A percentile compares a stretch with the other conserved stretches of the same genome.
Conservation (phyloP, 2,329 filamentous ascomycete species). For the Leptodontidium sp. region DNA sequence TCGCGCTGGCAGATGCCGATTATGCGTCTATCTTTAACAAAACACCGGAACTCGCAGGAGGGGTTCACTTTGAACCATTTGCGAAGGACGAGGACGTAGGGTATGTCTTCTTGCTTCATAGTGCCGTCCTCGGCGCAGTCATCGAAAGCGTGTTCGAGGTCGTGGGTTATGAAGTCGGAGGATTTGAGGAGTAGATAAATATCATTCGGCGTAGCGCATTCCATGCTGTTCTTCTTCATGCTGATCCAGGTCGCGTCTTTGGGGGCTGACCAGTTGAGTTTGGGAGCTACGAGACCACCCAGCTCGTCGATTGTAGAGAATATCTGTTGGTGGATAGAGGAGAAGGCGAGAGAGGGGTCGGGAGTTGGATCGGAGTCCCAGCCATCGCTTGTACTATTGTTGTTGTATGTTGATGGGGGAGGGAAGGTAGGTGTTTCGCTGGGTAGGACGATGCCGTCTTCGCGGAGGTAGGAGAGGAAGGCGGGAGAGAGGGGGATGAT, state of each 20-base stretch:
- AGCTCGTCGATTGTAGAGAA: slow-evolving; percentile 80
- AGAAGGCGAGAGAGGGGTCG: slow-evolving; percentile 54
- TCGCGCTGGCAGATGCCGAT: slow-evolving; percentile 90
- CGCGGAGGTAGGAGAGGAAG: slow-evolving; percentile 87
- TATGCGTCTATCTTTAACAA: slow-evolving; percentile 83
- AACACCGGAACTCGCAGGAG: slow-evolving; percentile 93
- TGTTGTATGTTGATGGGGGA: slow-evolving; percentile 39
- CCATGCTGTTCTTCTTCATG: slow-evolving; percentile 84
- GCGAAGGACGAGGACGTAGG: slow-evolving; percentile 75
- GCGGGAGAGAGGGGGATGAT: slow-evolving; percentile 78
- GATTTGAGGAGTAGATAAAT: slow-evolving; percentile 94
- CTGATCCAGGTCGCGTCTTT: slow-evolving; percentile 96
- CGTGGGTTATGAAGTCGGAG: slow-evolving; percentile 93
- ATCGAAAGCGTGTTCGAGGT: slow-evolving; percentile 92
- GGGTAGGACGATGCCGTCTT: slow-evolving; percentile 91
- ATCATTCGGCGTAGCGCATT: slow-evolving; percentile 88
- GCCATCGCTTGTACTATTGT: slow-evolving; percentile 62
- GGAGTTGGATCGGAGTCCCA: slow-evolving; percentile 54
- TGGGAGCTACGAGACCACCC: slow-evolving; percentile 87
- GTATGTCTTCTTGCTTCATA: slow-evolving; percentile 48
- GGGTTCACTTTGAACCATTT: slow-evolving; percentile 91
- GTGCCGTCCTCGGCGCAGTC: slow-evolving; percentile 59
- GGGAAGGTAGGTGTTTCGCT: slow-evolving; percentile 57
- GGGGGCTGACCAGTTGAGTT: slow-evolving; percentile 96
- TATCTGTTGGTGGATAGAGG: slow-evolving; percentile 79